Evolutionary conservation across 129 eudicot genomes (phyloP), one percentile per base, ranked within the genome.

Genomic region (Chrysanthemum makinoi): DNA sequence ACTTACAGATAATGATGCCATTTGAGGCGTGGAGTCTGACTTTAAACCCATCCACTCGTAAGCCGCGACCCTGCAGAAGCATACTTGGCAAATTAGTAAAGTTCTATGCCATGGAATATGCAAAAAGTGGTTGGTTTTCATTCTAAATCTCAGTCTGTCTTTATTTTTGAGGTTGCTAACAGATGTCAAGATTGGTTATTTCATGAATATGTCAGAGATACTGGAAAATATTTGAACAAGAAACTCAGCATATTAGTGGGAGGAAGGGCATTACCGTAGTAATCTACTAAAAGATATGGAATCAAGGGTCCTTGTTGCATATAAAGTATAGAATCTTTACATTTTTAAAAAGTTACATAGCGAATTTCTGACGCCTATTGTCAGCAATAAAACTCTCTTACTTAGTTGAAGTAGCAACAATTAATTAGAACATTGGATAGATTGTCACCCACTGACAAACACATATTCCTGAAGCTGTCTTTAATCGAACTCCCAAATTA

Each of bases 61-160:
- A 69, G 66, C n/a, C 72, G 62, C 53, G 48, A 51, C 35, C 72
- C 76, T 70, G 72, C 81, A 72, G 5, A 28, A 69, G 10, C 19
- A 39, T 6, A 18, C 16, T 14, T 10, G 6, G n/a, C 55, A 7
- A 2, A 11, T 70, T 16, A 52, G 49, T 11, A 4, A 48, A 66
- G 22, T 13, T 62, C 6, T 2, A 30, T 62, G 46, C 49, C 18
- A 62, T 10, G 15, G 68, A 0, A 30, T 30, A 30, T 30, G 35
- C 35, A 30, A 30, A 30, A 4, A 30, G 6, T 1, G 6, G 35
- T 30, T 30, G 4, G 5, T 30, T 30, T 30, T 30, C 4, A 30
- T 30, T 30, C 35, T 30, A 3, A 30, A 30, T 30, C 5, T 4
- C 2, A 30, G 35, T 30, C 35, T 30, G 30, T 28, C 35, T 30